phyloP scores from a whole-genome alignment of 768 basidiomycete genomes.

The Cystobasidium ongulense region DNA sequence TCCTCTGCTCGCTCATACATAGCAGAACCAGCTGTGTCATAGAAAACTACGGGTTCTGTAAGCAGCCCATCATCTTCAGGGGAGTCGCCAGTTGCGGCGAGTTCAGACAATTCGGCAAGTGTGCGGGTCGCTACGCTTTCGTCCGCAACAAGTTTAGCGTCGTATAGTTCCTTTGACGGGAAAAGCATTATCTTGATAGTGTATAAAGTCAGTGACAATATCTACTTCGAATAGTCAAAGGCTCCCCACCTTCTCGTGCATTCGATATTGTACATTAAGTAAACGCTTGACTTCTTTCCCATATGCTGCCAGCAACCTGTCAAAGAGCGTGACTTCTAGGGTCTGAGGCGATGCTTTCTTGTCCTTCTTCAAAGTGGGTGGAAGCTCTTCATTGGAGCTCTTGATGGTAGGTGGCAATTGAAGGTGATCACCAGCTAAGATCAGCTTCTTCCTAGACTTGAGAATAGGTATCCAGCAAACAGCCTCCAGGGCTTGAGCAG shows the following conservation, averaged over 20 bases:
- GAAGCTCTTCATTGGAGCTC: conserved; percentile 50
- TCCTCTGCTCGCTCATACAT: conserved; percentile 60
- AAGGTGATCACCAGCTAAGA: conserved; percentile 88
- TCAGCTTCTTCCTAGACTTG: conserved; percentile 70
- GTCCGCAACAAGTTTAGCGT: conserved; percentile 30
- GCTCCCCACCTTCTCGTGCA: conserved; percentile 37
- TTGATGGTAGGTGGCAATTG: conserved; percentile 91
- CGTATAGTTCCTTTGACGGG: conserved; percentile 36
- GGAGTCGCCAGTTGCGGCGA: conserved; percentile 46
- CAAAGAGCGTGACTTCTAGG: conserved; percentile 82
- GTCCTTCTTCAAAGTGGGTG: conserved; percentile 32
- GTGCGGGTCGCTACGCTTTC: conserved; percentile 43
- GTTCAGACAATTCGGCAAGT: conserved; percentile 46
- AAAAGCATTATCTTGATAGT: conserved; percentile 38
- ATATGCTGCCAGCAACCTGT: conserved; percentile 80
- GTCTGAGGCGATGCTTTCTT: conserved; percentile 21
- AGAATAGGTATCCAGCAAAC: conserved; percentile 95
- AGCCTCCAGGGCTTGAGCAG: conserved; percentile 91
- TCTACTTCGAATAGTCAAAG: background rate
- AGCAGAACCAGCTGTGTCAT: conserved; percentile 55
- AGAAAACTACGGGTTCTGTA: conserved; percentile 74
- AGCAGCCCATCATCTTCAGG: conserved; percentile 69
- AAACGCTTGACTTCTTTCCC: conserved; percentile 73
- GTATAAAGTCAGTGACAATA: background rate
- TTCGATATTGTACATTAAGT: conserved; percentile 74